Evolutionary conservation across 352 stramenopile species (phyloP), one percentile per base, ranked within the genome.

Genomic region (Pythium brassicae): DNA sequence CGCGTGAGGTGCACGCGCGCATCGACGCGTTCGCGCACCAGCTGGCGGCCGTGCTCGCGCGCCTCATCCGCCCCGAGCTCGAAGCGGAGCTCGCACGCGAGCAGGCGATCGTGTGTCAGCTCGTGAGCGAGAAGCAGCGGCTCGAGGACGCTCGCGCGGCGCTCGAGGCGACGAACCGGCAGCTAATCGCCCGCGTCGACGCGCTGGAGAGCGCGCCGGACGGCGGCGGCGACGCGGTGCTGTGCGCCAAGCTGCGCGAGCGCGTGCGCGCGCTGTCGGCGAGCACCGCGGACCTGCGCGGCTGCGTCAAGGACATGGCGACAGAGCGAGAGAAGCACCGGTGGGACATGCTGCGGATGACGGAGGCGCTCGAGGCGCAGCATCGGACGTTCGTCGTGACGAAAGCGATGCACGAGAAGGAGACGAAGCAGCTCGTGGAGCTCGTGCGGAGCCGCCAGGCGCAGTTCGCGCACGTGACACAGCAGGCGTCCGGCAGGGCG

Each of bases 381-480:
- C 62, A 81, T 25, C 69, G 72, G 11, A 69, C 70, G 9, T 57
- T 86, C 15, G 49, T 61, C 2, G 58, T 89, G 54, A 89, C 79
- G 4, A 65, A 67, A 22, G 73, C 76, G 8, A 89, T 89, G 79
- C 72, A 89, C 35, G 69, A 85, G 4, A 86, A 85, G 37, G 79
- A 89, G 59, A 86, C 71, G 53, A 77, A 71, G 53, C 79, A 87
- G 47, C 67, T 89, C 3, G 64, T 76, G 39, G 62, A 65, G 1
- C 45, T 86, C 4, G 50, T 85, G 6, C 66, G 79, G 9, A 58
- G 62, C 26, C 78, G 71, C 10, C 61, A 80, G 27, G 44, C 54
- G 2, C 71, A 86, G 39, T 72, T 84, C 23, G 53, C 46, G 3
- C 62, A 76, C 25, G 62, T 85, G 19, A 61, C 72, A 50, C 57